phyloP scores from a whole-genome alignment of 2,329 filamentous ascomycete species.

The Uncinocarpus reesii region DNA sequence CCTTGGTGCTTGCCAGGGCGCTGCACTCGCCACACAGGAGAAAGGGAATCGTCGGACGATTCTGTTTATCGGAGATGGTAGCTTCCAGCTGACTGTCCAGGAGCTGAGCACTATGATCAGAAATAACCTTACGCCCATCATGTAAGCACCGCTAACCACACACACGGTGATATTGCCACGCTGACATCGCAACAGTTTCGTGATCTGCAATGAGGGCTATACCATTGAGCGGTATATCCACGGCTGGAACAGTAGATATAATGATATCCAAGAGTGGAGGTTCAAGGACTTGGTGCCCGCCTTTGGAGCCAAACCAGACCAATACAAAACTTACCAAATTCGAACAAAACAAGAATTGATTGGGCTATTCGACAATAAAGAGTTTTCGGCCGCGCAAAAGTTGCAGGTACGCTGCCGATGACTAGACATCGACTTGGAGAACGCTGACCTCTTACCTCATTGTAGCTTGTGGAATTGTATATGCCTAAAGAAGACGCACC shows the following conservation, averaged over 20 bases:
- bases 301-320: constrained; percentile 52
- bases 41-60: constrained; percentile 49
- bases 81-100: constrained; percentile 72
- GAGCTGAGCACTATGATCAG: constrained; percentile 74
- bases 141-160: constrained; percentile 41
- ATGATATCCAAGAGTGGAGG: constrained; percentile 65
- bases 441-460: constrained; percentile 13
- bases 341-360: constrained; percentile 58
- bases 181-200: constrained; percentile 39
- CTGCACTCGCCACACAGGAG: constrained; percentile 42
- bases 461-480: constrained; percentile 68
- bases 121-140: constrained; percentile 58
- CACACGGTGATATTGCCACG: neutral
- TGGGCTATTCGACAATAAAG: constrained; percentile 49
- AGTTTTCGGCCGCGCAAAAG: constrained; percentile 47
- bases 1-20: constrained; percentile 48
- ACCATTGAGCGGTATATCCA: constrained; percentile 80
- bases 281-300: constrained; percentile 56
- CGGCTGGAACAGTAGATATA: constrained; percentile 65
- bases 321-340: constrained; percentile 51
- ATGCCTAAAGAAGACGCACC: constrained; percentile 70
- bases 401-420: constrained; percentile 26
- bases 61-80: constrained; percentile 74
- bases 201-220: constrained; percentile 75
- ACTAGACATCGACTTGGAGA: neutral